Evolutionary conservation across 192 early-diverging fungal species (phyloP).

Genomic region (Powellomyces hirtus): DNA sequence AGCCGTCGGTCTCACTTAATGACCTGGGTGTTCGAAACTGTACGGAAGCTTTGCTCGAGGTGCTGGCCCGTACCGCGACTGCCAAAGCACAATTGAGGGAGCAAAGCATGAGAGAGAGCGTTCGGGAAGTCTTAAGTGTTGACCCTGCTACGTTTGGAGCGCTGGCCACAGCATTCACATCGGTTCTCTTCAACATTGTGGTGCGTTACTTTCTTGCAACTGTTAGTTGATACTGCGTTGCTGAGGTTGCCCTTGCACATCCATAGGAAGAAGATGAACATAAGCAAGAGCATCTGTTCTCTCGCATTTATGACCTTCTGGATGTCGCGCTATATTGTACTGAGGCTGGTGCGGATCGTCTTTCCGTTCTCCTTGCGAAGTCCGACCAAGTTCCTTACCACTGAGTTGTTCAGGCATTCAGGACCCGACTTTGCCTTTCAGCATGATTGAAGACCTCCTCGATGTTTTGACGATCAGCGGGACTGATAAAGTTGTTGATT

Average conservation of each 20-base stretch:
- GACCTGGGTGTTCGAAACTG: no score
- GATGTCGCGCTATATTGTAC: conserved; percentile 14
- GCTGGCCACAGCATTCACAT: conserved; percentile 5
- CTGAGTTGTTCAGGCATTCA: neutral
- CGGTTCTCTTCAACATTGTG: neutral
- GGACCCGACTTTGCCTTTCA: conserved; percentile 54
- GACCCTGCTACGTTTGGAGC: neutral
- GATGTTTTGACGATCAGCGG: conserved; percentile 60
- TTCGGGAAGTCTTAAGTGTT: neutral
- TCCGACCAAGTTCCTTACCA: neutral
- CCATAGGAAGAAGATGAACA: neutral
- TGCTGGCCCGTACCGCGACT: neutral
- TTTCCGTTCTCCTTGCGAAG: neutral
- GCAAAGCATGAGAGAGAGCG: neutral
- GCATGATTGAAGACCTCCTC: conserved; percentile 66
- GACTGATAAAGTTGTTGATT: conserved; percentile 59
- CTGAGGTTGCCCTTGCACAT: no score
- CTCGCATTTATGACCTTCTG: conserved; percentile 10
- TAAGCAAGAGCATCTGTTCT: conserved; percentile 2
- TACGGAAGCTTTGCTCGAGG: neutral
- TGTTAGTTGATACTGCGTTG: neutral
- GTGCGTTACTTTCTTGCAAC: neutral
- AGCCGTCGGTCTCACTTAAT: no score
- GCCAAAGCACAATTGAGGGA: neutral
- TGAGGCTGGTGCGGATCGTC: conserved; percentile 3